Percentiles rank a stretch among this genome's conserved stretches.
Evolutionary conservation across 768 basidiomycete species (phyloP).

Genomic region (Fibroporia radiculosa): DNA sequence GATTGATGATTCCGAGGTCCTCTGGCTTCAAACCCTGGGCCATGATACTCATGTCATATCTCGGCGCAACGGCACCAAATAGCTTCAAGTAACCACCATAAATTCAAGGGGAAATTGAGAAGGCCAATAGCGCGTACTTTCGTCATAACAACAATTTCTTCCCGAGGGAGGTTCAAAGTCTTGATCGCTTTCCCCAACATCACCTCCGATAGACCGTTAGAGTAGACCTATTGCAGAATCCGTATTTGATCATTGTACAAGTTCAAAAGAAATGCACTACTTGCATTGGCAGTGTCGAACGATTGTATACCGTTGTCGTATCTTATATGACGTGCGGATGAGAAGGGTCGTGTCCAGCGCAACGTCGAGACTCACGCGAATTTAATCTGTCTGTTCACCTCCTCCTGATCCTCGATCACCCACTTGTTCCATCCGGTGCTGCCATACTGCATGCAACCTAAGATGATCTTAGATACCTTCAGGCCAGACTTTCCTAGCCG

Average conservation of each 20-base stretch:
- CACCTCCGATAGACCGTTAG: slow-evolving; percentile 29
- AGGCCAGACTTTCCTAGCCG: slow-evolving; percentile 32
- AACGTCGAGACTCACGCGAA: slow-evolving; percentile 22
- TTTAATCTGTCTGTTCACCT: slow-evolving; percentile 31
- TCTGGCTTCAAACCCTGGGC: slow-evolving; percentile 5
- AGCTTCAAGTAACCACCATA: not conserved
- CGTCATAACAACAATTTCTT: slow-evolving; percentile 40
- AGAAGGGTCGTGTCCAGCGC: not conserved
- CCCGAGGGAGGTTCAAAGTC: slow-evolving; percentile 33
- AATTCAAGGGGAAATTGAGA: not conserved
- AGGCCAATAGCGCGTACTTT: slow-evolving; percentile 22
- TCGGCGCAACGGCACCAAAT: slow-evolving; percentile 1
- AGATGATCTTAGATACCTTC: slow-evolving; percentile 30
- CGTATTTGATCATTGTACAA: not conserved
- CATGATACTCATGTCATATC: slow-evolving; percentile 3
- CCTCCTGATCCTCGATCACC: slow-evolving; percentile 28
- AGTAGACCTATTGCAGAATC: slow-evolving; percentile 2
- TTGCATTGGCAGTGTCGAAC: slow-evolving; percentile 27
- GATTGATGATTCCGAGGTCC: slow-evolving; percentile 30
- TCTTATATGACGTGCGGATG: slow-evolving; percentile 8
- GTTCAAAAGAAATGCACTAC: not conserved
- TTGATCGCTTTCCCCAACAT: slow-evolving; percentile 40
- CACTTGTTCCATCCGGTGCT: slow-evolving; percentile 24
- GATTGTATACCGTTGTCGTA: slow-evolving; percentile 33
- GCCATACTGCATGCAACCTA: slow-evolving; percentile 30